Conservation (phyloP, 352 stramenopile genomes). For the Globisporangium uncinulatum region DNA sequence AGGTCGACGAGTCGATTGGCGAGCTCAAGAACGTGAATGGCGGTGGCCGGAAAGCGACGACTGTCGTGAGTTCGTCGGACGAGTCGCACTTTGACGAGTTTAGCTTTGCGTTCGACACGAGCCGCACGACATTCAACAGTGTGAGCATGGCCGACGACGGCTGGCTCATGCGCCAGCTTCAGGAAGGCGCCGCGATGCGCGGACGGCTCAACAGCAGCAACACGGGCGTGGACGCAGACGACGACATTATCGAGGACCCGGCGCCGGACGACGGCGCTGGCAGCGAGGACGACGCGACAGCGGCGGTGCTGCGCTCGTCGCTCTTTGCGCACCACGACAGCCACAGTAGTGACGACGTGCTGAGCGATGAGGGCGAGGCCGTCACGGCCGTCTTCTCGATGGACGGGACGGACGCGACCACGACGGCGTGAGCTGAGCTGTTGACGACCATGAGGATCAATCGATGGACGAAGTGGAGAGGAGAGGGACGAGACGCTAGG, state of each 20-base stretch:
- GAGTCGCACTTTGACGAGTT: conserved; percentile 87
- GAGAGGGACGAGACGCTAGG: too few relatives aligned
- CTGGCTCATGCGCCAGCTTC: conserved; percentile 75
- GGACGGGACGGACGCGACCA: conserved; percentile 1
- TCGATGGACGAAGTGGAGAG: too few relatives aligned
- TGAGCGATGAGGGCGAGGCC: conserved; percentile 51
- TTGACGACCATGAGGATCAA: too few relatives aligned
- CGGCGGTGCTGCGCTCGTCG: conserved; percentile 19
- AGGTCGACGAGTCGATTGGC: conserved; percentile 76
- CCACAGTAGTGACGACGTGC: conserved; percentile 38
- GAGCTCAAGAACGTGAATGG: conserved; percentile 58
- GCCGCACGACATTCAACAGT: conserved; percentile 65
- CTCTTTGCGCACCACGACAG: conserved; percentile 55
- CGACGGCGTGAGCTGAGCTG: background rate
- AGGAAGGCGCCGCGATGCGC: conserved; percentile 70
- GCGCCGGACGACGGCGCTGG: conserved; percentile 32
- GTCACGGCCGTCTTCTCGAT: conserved; percentile 11
- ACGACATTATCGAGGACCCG: conserved; percentile 27
- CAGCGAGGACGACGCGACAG: conserved; percentile 50
- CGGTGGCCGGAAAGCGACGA: conserved; percentile 47
- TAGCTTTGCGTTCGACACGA: conserved; percentile 83
- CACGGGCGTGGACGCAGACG: conserved; percentile 10
- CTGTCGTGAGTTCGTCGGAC: conserved; percentile 27
- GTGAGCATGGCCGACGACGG: conserved; percentile 81
- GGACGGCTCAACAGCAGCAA: conserved; percentile 61